These are phyloP conservation scores for Colletotrichum somersetense DNA, from an alignment of 2,329 filamentous ascomycete species.

Conservation along the genomic window DNA sequence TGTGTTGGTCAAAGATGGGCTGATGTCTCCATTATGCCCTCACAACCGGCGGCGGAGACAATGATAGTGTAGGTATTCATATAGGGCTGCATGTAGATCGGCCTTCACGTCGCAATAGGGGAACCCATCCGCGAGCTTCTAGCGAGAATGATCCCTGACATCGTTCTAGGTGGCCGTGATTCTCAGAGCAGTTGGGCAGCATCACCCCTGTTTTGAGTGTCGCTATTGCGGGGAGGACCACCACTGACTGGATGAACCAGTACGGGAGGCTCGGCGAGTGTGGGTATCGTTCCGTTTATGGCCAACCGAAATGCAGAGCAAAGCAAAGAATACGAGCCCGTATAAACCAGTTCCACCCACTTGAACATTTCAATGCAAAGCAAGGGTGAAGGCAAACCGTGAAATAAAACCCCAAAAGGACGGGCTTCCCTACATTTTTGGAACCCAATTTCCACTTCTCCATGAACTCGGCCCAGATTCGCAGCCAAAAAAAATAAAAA, in stretches of 20 bases:
- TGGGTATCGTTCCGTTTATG: neutral
- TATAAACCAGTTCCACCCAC: conserved; percentile 2
- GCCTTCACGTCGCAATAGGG: neutral
- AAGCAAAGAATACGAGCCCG: neutral
- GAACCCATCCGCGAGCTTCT: neutral
- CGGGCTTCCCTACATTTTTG: neutral
- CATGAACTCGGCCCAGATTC: neutral
- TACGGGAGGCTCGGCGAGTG: neutral
- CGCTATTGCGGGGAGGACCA: neutral
- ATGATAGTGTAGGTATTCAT: neutral
- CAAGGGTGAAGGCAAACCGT: neutral
- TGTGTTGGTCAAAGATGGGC: neutral
- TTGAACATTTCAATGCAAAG: neutral
- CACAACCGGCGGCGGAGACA: neutral
- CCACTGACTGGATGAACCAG: neutral
- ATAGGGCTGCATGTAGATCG: neutral
- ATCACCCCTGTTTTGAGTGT: neutral
- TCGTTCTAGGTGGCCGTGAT: neutral
- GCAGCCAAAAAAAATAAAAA: neutral
- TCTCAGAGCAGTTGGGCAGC: neutral
- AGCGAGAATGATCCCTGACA: neutral
- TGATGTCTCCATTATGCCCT: too few relatives aligned
- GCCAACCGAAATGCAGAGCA: neutral
- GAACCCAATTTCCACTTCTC: neutral
- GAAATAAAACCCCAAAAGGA: neutral